Conservation (phyloP, 495 filamentous ascomycete species). For the Annulohypoxylon maeteangense region DNA sequence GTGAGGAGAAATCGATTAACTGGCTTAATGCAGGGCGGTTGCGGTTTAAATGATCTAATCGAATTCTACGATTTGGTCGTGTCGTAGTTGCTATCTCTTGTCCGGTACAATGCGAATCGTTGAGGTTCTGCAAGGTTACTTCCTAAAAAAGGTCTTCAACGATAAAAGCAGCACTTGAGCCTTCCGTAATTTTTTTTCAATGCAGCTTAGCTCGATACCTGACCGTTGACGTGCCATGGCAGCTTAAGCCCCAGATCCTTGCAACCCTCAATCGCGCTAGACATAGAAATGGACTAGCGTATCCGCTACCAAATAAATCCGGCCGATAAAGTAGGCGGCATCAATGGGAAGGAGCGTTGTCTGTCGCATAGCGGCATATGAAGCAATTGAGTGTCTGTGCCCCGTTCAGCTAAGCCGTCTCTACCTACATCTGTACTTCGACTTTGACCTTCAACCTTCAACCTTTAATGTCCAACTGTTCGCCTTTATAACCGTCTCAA, state of each 20-base stretch:
- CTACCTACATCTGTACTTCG: background rate
- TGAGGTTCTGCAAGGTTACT: slow-evolving; percentile 20
- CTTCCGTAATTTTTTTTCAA: slow-evolving; percentile 41
- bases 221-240: slow-evolving; percentile 35
- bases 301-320: slow-evolving; percentile 41
- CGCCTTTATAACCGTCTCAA: background rate
- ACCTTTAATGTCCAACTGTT: background rate
- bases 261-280: slow-evolving; percentile 19
- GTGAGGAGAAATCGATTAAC: slow-evolving; percentile 34
- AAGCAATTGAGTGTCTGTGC: slow-evolving; percentile 39
- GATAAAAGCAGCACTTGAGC: slow-evolving; percentile 17
- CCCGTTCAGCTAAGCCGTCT: background rate
- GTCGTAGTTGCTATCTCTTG: background rate
- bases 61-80: background rate
- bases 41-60: background rate
- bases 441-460: background rate
- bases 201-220: slow-evolving; percentile 29
- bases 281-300: slow-evolving; percentile 11
- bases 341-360: background rate
- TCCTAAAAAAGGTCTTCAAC: slow-evolving; percentile 17
- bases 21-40: background rate
- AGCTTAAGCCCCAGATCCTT: slow-evolving; percentile 29
- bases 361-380: slow-evolving; percentile 21
- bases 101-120: slow-evolving; percentile 10
- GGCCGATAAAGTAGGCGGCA: slow-evolving; percentile 10